phyloP scores from a whole-genome alignment of 1,139 yeast genomes.

The Suhomyces bolitotheri region DNA sequence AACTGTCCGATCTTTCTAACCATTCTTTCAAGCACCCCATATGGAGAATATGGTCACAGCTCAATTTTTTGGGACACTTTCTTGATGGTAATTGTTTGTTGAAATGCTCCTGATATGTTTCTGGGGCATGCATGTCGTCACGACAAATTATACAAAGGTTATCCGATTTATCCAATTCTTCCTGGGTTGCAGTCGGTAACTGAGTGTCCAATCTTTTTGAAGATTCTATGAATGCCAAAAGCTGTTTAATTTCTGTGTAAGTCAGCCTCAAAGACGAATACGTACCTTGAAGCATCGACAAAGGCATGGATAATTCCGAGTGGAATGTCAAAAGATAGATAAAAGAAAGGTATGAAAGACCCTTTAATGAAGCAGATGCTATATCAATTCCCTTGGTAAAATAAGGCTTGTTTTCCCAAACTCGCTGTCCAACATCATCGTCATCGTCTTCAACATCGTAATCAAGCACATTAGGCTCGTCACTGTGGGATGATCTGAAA shows the following conservation, averaged over 20 bases:
- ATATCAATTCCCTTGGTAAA: constrained; percentile 62
- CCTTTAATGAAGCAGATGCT: constrained; percentile 43
- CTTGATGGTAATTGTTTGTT: constrained; percentile 37
- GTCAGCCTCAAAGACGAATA: constrained; percentile 54
- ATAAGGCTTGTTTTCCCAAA: constrained; percentile 73
- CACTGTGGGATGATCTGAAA: constrained; percentile 20
- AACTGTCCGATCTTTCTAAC: constrained; percentile 86
- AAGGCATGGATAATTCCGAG: constrained; percentile 58
- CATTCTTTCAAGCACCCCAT: constrained; percentile 89
- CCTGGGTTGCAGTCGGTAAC: constrained; percentile 58
- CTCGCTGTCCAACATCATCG: constrained; percentile 55
- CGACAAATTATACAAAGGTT: constrained; percentile 80
- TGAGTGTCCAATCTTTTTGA: constrained; percentile 65
- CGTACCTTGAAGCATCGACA: constrained; percentile 68
- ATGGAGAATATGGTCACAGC: constrained; percentile 87
- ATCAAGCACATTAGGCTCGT: constrained; percentile 5
- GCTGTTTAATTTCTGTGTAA: constrained; percentile 50
- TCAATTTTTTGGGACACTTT: constrained; percentile 68
- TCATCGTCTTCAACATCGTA: constrained; percentile 20
- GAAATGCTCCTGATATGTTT: constrained; percentile 26
- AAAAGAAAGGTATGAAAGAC: constrained; percentile 33
- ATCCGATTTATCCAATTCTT: constrained; percentile 61
- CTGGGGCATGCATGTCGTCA: constrained; percentile 66
- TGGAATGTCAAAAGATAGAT: constrained; percentile 47
- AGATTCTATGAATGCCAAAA: constrained; percentile 59